These are phyloP conservation scores for Fusarium sp. DNA, from an alignment of 2,329 filamentous ascomycete species.

Conservation along the genomic window DNA sequence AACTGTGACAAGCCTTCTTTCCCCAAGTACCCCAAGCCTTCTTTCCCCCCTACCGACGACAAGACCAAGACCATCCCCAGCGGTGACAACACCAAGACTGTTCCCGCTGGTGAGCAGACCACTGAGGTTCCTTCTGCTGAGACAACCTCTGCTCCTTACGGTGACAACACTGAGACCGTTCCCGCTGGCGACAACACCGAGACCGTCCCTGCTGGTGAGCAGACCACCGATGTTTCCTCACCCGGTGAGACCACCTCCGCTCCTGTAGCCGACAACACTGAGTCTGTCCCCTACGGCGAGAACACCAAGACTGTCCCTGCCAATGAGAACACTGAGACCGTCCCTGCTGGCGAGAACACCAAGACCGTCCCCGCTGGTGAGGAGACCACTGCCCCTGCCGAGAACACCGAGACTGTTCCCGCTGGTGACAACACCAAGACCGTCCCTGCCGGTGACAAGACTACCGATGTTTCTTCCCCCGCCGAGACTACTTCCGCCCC, in stretches of 20 bases:
- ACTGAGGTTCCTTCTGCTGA: conserved; percentile 19
- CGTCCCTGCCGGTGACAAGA: conserved; percentile 6
- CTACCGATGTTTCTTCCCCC: background rate
- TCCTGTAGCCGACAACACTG: conserved; percentile 56
- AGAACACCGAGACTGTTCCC: too few species aligned
- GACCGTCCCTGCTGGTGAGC: conserved; percentile 26
- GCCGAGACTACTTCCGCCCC: too few species aligned
- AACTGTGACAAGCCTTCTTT: conserved; percentile 66
- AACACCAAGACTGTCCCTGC: conserved; percentile 23
- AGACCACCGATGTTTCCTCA: conserved; percentile 19
- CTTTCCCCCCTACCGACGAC: conserved; percentile 35
- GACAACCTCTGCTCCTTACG: conserved; percentile 13
- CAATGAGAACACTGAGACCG: conserved; percentile 10
- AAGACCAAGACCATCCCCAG: conserved; percentile 52
- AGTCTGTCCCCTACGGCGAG: conserved; percentile 40
- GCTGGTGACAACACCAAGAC: conserved; percentile 27
- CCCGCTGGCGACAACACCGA: conserved; percentile 27
- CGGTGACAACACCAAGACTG: conserved; percentile 28
- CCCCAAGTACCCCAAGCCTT: conserved; percentile 30
- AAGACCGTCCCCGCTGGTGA: background rate
- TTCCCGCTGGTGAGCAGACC: conserved; percentile 6
- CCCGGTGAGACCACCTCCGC: conserved; percentile 32
- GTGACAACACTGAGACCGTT: conserved; percentile 25
- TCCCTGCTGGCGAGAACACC: conserved; percentile 23
- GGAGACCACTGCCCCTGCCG: too few species aligned